Percentiles rank a stretch among this genome's conserved stretches.
phyloP scores from a whole-genome alignment of 108 stramenopile genomes.

The Aurantiochytrium sp. region DNA sequence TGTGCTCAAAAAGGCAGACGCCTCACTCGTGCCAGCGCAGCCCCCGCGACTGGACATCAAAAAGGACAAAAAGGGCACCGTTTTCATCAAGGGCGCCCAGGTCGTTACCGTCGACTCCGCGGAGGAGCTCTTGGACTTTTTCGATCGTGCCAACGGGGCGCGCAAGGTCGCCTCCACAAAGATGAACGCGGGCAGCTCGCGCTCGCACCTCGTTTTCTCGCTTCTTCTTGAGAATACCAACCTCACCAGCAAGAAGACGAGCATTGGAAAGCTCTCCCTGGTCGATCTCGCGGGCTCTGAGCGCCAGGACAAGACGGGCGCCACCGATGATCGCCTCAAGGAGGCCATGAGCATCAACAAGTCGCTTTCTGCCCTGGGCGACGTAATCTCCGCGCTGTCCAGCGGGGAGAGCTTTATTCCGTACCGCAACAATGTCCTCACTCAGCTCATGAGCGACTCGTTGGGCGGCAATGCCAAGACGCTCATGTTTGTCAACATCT shows the following conservation, averaged over 20 bases:
- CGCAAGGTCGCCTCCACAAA: conserved; percentile 59
- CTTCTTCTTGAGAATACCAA: conserved; percentile 51
- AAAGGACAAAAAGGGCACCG: conserved; percentile 54
- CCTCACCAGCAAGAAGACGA: conserved; percentile 55
- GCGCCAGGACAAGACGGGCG: conserved; percentile 51
- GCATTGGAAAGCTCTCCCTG: conserved; percentile 46
- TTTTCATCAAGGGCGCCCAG: conserved; percentile 50
- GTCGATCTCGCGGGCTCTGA: conserved; percentile 53
- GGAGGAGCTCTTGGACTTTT: conserved; percentile 47
- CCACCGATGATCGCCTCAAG: conserved; percentile 45
- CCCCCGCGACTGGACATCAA: conserved; percentile 62
- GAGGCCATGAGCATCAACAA: conserved; percentile 71
- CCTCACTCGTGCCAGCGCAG: neutral
- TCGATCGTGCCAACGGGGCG: conserved; percentile 51
- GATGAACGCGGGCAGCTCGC: conserved; percentile 62
- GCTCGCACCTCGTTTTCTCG: conserved; percentile 56
- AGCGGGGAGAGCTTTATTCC: conserved; percentile 42
- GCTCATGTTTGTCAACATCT: conserved; percentile 68
- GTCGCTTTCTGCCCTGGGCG: conserved; percentile 63
- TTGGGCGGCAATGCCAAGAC: conserved; percentile 66
- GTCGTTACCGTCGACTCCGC: conserved; percentile 36
- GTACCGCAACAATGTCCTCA: conserved; percentile 62
- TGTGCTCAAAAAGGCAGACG: neutral
- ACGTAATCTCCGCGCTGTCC: conserved; percentile 65
- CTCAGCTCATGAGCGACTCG: conserved; percentile 62